phyloP scores from a whole-genome alignment of 73 alveolate genomes.

The Effrenium voratum region DNA sequence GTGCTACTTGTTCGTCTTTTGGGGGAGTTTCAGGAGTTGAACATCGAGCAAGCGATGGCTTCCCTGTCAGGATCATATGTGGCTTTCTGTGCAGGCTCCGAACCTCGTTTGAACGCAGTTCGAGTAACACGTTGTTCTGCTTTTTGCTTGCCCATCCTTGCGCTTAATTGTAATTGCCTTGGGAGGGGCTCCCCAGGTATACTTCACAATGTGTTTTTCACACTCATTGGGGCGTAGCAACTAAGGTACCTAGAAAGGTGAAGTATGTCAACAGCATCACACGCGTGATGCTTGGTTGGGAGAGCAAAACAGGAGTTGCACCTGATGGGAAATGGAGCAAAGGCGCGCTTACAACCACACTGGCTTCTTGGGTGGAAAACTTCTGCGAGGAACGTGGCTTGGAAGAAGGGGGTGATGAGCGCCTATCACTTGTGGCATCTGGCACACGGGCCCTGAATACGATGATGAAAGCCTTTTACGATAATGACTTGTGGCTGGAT shows the following conservation, averaged over 20 bases:
- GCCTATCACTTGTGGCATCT: not conserved
- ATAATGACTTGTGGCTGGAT: not conserved
- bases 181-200: too few relatives aligned
- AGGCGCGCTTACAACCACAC: not conserved
- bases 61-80: not conserved
- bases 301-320: not conserved
- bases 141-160: too few relatives aligned
- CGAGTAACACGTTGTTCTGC: too few relatives aligned
- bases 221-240: too few relatives aligned
- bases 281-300: not conserved
- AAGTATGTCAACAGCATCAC: not conserved
- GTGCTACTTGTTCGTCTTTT: not conserved
- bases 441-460: constrained; percentile 1
- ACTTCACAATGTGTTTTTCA: too few relatives aligned
- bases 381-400: not conserved
- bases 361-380: not conserved
- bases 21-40: not conserved
- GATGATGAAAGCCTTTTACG: not conserved
- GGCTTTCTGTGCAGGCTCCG: too few relatives aligned
- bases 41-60: not conserved
- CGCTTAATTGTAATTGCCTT: too few relatives aligned
- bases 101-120: too few relatives aligned
- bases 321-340: not conserved
- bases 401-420: not conserved
- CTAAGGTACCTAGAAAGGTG: not conserved